Percentiles rank a stretch among this genome's conserved stretches.
Conservation (phyloP, 2,329 filamentous ascomycete genomes). For the Aspergillus fructus region DNA sequence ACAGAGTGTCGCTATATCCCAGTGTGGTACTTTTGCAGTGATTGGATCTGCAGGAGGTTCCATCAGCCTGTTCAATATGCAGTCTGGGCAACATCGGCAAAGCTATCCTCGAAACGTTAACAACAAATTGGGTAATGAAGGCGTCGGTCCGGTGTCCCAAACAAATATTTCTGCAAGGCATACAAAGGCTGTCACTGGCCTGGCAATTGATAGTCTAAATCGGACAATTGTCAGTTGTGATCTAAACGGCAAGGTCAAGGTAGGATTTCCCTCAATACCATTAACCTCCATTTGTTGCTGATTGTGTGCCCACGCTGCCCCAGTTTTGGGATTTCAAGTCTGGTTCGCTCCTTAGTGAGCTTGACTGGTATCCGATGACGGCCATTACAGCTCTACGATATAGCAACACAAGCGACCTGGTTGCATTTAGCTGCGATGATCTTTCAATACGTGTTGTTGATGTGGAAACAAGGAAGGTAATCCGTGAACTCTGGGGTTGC, state of each 20-base stretch:
- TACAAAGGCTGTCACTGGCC: slow-evolving; percentile 76
- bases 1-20: slow-evolving; percentile 80
- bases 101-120: slow-evolving; percentile 69
- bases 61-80: slow-evolving; percentile 95
- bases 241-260: slow-evolving; percentile 84
- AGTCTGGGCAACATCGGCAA: slow-evolving; percentile 85
- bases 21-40: slow-evolving; percentile 90
- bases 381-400: slow-evolving; percentile 76
- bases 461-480: slow-evolving; percentile 82
- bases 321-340: slow-evolving; percentile 93
- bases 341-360: slow-evolving; percentile 73
- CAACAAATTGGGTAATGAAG: slow-evolving; percentile 28
- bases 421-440: slow-evolving; percentile 88
- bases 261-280: slow-evolving; percentile 22
- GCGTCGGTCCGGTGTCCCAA: slow-evolving; percentile 33
- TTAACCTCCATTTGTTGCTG: neutral
- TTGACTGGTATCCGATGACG: slow-evolving; percentile 79
- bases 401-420: slow-evolving; percentile 77
- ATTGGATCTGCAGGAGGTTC: slow-evolving; percentile 80
- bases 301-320: neutral
- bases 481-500: slow-evolving; percentile 89
- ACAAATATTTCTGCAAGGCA: slow-evolving; percentile 62
- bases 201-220: slow-evolving; percentile 88
- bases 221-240: slow-evolving; percentile 81
- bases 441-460: slow-evolving; percentile 85